These are phyloP conservation scores for Penicillium capsulatum DNA, from an alignment of 2,329 filamentous ascomycete genomes.

Conservation along the genomic window DNA sequence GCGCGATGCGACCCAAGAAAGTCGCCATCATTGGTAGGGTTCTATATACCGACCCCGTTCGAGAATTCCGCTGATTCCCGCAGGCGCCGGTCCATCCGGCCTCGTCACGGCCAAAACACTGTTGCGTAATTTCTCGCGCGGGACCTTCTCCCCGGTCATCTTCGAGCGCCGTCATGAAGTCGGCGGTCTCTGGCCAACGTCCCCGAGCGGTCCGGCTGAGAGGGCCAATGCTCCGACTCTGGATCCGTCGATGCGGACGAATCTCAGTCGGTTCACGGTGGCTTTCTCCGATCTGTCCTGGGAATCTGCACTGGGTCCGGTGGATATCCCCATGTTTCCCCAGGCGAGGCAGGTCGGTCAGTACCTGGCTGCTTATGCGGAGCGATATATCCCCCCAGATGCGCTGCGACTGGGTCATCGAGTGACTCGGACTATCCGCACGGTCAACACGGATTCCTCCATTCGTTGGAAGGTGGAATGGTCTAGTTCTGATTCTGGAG, in stretches of 20 bases:
- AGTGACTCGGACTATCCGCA: slow-evolving; percentile 30
- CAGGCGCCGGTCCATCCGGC: slow-evolving; percentile 66
- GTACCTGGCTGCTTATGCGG: slow-evolving; percentile 64
- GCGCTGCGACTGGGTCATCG: slow-evolving; percentile 50
- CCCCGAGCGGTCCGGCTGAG: background rate
- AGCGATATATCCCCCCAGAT: slow-evolving; percentile 51
- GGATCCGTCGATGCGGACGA: slow-evolving; percentile 57
- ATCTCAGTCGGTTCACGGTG: slow-evolving; percentile 74
- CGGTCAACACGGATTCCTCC: slow-evolving; percentile 11
- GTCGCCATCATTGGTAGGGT: slow-evolving; percentile 52
- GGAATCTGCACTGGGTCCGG: slow-evolving; percentile 47
- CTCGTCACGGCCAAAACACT: slow-evolving; percentile 70
- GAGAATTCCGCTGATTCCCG: slow-evolving; percentile 1
- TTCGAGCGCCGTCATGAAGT: slow-evolving; percentile 64
- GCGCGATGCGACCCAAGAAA: slow-evolving; percentile 36
- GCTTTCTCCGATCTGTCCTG: slow-evolving; percentile 61
- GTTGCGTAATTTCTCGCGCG: slow-evolving; percentile 53
- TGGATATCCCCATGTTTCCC: slow-evolving; percentile 60
- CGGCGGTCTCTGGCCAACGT: slow-evolving; percentile 73
- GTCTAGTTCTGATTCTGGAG: background rate
- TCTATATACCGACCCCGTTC: slow-evolving; percentile 2
- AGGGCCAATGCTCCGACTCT: slow-evolving; percentile 33
- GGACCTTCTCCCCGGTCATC: slow-evolving; percentile 62
- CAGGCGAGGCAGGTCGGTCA: slow-evolving; percentile 70
- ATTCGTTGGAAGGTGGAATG: slow-evolving; percentile 38